Base-by-base conservation (phyloP, 108 stramenopile species). In the Mayamaea pseudoterrestris region DNA sequence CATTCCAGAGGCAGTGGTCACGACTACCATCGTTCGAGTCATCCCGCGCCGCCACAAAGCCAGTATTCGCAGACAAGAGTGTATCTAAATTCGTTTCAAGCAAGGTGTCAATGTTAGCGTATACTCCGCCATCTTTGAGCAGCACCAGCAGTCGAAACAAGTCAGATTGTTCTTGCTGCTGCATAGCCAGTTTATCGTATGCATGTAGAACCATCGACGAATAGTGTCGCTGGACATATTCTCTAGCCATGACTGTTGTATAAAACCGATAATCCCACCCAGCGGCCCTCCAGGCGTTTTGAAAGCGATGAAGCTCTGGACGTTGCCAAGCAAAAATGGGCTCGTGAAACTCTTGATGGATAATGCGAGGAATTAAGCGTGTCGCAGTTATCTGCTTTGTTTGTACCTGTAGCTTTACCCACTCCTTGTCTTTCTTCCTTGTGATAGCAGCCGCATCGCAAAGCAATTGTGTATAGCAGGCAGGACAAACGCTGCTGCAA, bases 231-330 rank as follows among this genome's bases (percentile, higher is more conserved):
- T 66, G 52, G 4, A 78, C 50, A 35, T 71, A 78, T 22, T 55
- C 44, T n/a, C 58, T 47, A 21, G 73, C 66, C 32, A 48, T 52
- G 27, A 47, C 66, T 29, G 74, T 73, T 27, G 65, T 65, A 39
- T 70, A 78, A 47, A 78, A 78, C 28, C 37, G 43, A 47, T 78
- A 78, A 29, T 73, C 61, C 77, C 77, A 78, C 6, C 73, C 73
- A 5, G 58, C 53, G 13, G 41, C 58, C 51, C 72, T 72, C 73
- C 73, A 78, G 4, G 70, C 68, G 48, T 73, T 66, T 29, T 68
- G 67, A 20, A 78, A 52, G 0, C 77, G 69, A 17, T 54, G 41
- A 14, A 76, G 37, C 32, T 76, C 68, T 17, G 66, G 69, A 41
- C 69, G 69, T 27, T 36, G 59, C 24, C 65, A 64, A 16, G 42